Base-by-base conservation (phyloP, 495 filamentous ascomycete genomes). In the Annulohypoxylon bovei region DNA sequence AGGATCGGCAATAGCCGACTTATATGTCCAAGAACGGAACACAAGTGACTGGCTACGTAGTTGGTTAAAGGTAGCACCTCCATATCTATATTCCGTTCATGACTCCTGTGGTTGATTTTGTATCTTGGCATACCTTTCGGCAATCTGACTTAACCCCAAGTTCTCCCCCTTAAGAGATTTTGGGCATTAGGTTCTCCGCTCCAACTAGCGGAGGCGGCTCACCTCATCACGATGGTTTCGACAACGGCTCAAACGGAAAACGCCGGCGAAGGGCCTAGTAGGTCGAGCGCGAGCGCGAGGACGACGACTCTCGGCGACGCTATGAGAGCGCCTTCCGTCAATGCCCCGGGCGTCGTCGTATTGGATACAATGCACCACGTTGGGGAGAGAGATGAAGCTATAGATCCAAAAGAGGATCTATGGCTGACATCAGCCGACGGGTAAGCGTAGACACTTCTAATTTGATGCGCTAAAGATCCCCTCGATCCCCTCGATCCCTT, bases 401-500 rank as follows among this genome's bases (percentile, higher is more conserved):
- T 80, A 25, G 77, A 84, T 57, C 80, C 80, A 18, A 81, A 79
- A 65, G 79, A 80, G 50, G 82, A 84, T 68, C 73, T 84, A 22
- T 83, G 81, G 80, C 53, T 83, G 44, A 80, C 76, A 28, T 83
- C 79, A 14, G 78, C 74, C 32, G 81, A 83, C 64, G 82, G 81
- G 82, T 85, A 70, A 80, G 79, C 61, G 49, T 50, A 16, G 40
- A 18, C 5, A 44, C 20, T 22, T 4, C 35, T 14, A 50, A 62
- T 59, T 56, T 20, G 32, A 73, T 62, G 52, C 37, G 35, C 6
- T 28, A n/a, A 55, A 18, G 9, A 30, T 18, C 25, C 28, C 28
- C 28, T 23, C 16, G 40, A 22, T 25, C 30, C 32, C 39, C 39
- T 23, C 16, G 40, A 22, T 25, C 30, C 32, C 39, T 16, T 42